A percentile compares a stretch with the other conserved stretches of the same genome.
These are phyloP conservation scores for Ormosia semicastrata DNA, from an alignment of 306 rosid species.

Conservation along the genomic window DNA sequence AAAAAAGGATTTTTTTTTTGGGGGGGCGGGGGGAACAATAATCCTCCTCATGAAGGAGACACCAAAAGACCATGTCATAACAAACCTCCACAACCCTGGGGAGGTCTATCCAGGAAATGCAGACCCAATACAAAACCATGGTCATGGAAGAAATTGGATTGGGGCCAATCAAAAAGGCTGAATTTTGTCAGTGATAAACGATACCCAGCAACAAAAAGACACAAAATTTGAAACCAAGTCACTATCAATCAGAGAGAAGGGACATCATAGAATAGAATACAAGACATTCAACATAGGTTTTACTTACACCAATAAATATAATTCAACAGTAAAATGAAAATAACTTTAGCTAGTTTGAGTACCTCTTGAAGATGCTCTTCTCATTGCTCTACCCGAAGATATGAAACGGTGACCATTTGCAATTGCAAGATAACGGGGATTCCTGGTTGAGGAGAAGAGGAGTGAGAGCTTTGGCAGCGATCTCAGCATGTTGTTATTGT, in stretches of 20 bases:
- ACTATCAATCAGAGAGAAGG: neutral
- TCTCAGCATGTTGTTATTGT: slow-evolving; percentile 29
- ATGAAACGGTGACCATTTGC: slow-evolving; percentile 8
- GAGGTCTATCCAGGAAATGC: neutral
- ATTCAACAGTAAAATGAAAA: neutral
- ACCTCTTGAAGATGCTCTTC: slow-evolving; percentile 30
- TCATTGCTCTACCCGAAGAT: neutral
- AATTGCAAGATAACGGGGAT: slow-evolving; percentile 5
- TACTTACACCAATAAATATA: too few relatives aligned
- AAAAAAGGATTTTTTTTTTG: neutral
- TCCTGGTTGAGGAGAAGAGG: slow-evolving; percentile 14
- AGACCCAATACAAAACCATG: neutral
- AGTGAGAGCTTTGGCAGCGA: slow-evolving; percentile 34
- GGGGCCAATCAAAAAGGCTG: neutral
- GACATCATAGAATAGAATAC: neutral
- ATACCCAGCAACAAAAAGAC: neutral
- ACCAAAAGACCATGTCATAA: too few relatives aligned
- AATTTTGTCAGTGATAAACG: neutral
- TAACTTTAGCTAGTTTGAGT: neutral
- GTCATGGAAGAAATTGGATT: neutral
- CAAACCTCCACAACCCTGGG: neutral
- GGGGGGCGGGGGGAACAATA: neutral
- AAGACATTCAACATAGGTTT: neutral
- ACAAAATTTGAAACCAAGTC: neutral
- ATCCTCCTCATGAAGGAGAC: neutral